Evolutionary conservation across 352 stramenopile species (phyloP), one percentile per base, ranked within the genome.

Genomic region (Phytophthora sojae): DNA sequence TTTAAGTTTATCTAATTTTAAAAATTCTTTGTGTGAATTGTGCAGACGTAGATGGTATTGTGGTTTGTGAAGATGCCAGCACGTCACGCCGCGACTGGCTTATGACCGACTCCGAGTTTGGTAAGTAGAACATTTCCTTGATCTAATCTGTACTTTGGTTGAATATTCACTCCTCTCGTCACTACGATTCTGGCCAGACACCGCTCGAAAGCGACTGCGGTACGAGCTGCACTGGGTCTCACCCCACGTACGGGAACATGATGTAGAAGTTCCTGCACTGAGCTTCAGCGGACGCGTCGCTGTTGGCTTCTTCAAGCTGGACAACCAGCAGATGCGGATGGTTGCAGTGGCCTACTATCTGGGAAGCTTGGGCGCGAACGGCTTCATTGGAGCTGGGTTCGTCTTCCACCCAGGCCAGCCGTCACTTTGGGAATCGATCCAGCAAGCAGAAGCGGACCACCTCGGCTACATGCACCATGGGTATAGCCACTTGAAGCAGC

Each of bases 351-450:
- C 82, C 30, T 86, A 81, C 56, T 89, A 90, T 61, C 66, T 92
- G 37, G 83, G 79, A 17, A 79, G 80, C 25, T 69, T 79, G 1
- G 58, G 73, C 3, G 80, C 81, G 5, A 75, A 72, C 42, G 83
- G 85, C 0, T 93, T 93, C 62, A 77, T 93, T 50, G 83, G 85
- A 11, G 61, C 87, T 21, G 78, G 85, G 1, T 85, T 86, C 51
- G 71, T 75, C 8, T 82, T 78, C 25, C 73, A 74, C 15, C 61
- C 67, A 0, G 37, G 61, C 4, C 55, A 71, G 12, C 86, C 85
- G 7, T 69, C 73, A 23, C 67, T 88, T 29, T 91, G 83, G 82
- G 65, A 70, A 23, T 70, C 75, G 39, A 62, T 84, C 7, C 30
- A 71, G 17, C n/a, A 67, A 15, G 17, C 53, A 42, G 21, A 21